These are phyloP conservation scores for Venturia aucupariae DNA, from an alignment of 2,329 filamentous ascomycete genomes.

Conservation along the genomic window DNA sequence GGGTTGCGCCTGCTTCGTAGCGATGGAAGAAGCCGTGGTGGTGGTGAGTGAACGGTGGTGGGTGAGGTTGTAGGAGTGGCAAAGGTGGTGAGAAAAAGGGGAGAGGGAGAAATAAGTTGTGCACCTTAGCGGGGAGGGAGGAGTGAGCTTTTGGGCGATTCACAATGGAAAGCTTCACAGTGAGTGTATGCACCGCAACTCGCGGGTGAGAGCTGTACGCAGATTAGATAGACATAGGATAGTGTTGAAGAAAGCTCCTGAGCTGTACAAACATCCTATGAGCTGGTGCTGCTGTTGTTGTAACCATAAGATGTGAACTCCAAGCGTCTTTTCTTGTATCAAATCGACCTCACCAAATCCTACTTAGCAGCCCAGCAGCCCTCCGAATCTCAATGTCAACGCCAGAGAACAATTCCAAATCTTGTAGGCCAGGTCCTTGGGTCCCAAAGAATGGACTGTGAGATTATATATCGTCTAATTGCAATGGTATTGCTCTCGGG, in stretches of 20 bases:
- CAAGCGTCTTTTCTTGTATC: not conserved
- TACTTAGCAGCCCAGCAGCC: not conserved
- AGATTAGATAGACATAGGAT: not conserved
- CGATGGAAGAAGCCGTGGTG: not conserved
- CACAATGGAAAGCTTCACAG: not conserved
- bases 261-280: not conserved
- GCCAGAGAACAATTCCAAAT: not conserved
- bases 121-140: not conserved
- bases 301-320: not conserved
- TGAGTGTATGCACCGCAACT: not conserved
- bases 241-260: not conserved
- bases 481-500: not conserved
- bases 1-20: not conserved
- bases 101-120: not conserved
- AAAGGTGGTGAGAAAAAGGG: not conserved
- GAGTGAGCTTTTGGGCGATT: not conserved
- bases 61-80: not conserved
- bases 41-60: slow-evolving; percentile 1
- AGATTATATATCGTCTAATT: not conserved
- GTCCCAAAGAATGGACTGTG: not conserved
- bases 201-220: not conserved
- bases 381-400: not conserved
- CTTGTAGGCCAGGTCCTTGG: not conserved
- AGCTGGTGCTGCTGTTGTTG: not conserved
- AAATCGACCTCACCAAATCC: not conserved